Percentiles rank a stretch among this genome's conserved stretches.
These are phyloP conservation scores for Aaosphaeria arxii DNA, from an alignment of 2,329 filamentous ascomycete species.

Conservation along the genomic window DNA sequence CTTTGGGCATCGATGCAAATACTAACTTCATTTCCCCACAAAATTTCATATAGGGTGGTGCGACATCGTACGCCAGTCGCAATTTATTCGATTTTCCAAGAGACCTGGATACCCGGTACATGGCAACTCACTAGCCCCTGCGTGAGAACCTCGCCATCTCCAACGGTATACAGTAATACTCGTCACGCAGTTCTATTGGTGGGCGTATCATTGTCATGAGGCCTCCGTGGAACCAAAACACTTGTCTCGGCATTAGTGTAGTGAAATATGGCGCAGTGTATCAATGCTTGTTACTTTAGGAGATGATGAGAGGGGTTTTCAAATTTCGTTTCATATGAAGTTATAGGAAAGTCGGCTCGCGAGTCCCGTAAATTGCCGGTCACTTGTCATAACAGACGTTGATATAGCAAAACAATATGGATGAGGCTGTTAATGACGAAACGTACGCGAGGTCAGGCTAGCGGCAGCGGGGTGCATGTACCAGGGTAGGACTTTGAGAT, in stretches of 20 bases:
- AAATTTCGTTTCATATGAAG: slow-evolving; percentile 11
- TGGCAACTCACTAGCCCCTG: slow-evolving; percentile 1
- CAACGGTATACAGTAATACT: neutral
- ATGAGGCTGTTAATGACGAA: slow-evolving; percentile 6
- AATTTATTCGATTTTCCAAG: slow-evolving; percentile 1
- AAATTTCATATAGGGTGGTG: neutral
- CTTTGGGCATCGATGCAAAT: slow-evolving; percentile 1
- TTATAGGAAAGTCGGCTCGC: slow-evolving; percentile 10
- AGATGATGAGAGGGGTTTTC: slow-evolving; percentile 1
- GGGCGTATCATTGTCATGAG: neutral
- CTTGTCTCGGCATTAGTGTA: neutral
- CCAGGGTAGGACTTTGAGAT: neutral
- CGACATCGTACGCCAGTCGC: too few species aligned
- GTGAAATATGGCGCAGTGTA: too few species aligned
- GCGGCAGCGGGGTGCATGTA: neutral
- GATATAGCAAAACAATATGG: slow-evolving; percentile 1
- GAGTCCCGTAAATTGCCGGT: slow-evolving; percentile 12
- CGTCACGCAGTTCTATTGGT: slow-evolving; percentile 6
- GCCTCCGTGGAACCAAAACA: slow-evolving; percentile 7
- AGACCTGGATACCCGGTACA: slow-evolving; percentile 6
- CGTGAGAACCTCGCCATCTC: too few species aligned
- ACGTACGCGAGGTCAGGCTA: neutral
- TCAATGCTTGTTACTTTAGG: neutral
- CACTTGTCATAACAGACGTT: slow-evolving; percentile 5
- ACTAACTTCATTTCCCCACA: slow-evolving; percentile 3